Base-by-base conservation (phyloP, 2,329 filamentous ascomycete species). In the Beauveria bassiana region DNA sequence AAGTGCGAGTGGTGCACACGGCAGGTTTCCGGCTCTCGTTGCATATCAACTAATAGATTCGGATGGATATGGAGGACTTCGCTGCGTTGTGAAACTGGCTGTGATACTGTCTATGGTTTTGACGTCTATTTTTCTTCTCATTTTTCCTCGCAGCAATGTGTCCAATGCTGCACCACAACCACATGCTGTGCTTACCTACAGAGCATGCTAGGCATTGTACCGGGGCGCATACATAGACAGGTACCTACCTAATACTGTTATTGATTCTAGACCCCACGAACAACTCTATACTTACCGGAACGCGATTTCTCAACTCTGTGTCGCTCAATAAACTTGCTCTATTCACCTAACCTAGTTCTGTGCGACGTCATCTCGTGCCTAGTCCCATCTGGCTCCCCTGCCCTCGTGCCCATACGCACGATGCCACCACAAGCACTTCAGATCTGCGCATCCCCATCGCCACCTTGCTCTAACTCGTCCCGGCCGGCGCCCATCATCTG, bases 361-460 rank as follows among this genome's bases (percentile, higher is more conserved):
- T 46, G 22, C 49, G 46, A 51, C 54, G 42, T 56, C 54, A 56
- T 56, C 40, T 55, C 40, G 40, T 45, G 38, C 51, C 53, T 45
- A 45, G 54, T 34, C 40, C 40, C 53, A 46, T 55, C 53, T 43
- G 24, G 45, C 22, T 51, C 24, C 49, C 28, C 18, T 51, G 49
- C 49, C 20, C 26, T 24, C 28, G n/a, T 12, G 26, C 34, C 34
- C 12, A 12, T 38, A 38, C 34, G 12, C 22, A 26, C 16, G 9
- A 42, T 38, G 34, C 52, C 42, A 45, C 53, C 40, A 31, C 18
- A 16, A 12, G 42, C 16, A 45, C 26, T 22, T 22, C 26, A 31
- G 53, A 56, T 56, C 53, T 45, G 42, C 53, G 40, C 40, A 12
- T 20, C 18, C 49, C 34, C 45, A 22, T 22, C 53, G 18, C 40